Evolutionary conservation across 495 filamentous ascomycete species (phyloP).

Genomic region (Penicillium robsamsonii): DNA sequence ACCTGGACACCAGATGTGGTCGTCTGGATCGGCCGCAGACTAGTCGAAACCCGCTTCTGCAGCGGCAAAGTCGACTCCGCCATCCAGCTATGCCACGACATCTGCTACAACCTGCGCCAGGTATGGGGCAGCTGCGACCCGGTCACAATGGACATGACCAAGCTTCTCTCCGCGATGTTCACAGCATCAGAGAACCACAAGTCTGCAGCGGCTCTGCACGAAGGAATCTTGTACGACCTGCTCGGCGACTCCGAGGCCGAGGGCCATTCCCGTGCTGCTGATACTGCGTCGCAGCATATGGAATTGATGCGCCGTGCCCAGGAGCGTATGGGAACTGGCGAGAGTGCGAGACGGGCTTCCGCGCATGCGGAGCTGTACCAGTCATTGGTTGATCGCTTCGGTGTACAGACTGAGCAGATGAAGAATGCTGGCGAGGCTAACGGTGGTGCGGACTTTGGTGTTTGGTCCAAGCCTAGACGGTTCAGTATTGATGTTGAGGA

Average conservation of each 20-base stretch:
- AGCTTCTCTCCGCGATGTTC: conserved; percentile 55
- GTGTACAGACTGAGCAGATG: conserved; percentile 28
- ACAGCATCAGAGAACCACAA: conserved; percentile 48
- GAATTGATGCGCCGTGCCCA: conserved; percentile 50
- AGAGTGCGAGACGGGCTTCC: conserved; percentile 20
- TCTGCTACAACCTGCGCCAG: conserved; percentile 63
- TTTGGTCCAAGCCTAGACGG: conserved; percentile 41
- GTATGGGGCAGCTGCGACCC: conserved; percentile 54
- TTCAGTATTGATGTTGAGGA: conserved; percentile 44
- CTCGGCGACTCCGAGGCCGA: conserved; percentile 45
- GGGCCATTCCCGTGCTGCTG: conserved; percentile 31
- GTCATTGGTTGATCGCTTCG: conserved; percentile 36
- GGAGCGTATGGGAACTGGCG: conserved; percentile 27
- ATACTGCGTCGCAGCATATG: conserved; percentile 46
- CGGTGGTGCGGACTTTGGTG: conserved; percentile 32
- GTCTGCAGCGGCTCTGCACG: conserved; percentile 54
- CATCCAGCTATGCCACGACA: conserved; percentile 56
- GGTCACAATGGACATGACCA: conserved; percentile 54
- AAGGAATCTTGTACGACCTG: conserved; percentile 50
- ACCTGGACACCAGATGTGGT: conserved; percentile 54
- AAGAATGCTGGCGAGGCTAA: conserved; percentile 24
- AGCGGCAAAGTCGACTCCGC: conserved; percentile 43
- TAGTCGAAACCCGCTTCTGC: conserved; percentile 57
- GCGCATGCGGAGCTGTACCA: conserved; percentile 30
- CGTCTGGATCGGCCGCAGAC: conserved; percentile 54